Base-by-base conservation (phyloP, 2,329 filamentous ascomycete species). In the Exophiala bonariae region DNA sequence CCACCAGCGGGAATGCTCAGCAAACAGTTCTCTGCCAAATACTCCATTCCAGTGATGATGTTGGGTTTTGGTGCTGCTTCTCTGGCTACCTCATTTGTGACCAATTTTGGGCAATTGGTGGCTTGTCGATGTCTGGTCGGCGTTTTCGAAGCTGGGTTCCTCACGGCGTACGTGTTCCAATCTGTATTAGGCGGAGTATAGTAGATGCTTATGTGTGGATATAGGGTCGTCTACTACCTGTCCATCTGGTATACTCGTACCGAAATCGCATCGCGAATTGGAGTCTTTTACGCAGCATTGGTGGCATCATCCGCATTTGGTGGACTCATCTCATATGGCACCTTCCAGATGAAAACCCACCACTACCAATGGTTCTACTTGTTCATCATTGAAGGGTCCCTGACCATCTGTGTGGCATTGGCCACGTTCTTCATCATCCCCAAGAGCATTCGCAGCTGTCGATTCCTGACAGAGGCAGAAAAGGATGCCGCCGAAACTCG, bases 321-420 rank as follows among this genome's bases (percentile, higher is more conserved):
- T 1, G 63, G 63, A 1, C 50, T 65, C 4, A 53, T 65, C n/a
- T 63, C 66, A 2, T 73, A 70, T 42, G 69, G 66, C 1, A 63
- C 71, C 20, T 73, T 74, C 50, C 66, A 64, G 19, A 64, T 72
- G 31, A 46, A 65, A 7, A 56, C 55, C 36, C 16, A 22, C 6
- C 46, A 71, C 1, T 62, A 65, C 4, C 57, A 62, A 40, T 75
- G 71, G 72, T 66, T 72, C 47, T 67, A 73, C 30, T 66, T 76
- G 1, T 75, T 76, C 49, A 58, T 76, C 37, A 66, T 74, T 8
- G 71, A 76, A 52, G 73, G 72, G 1, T 40, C 52, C 1, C 57
- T 68, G 7, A 76, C 73, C 1, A 49, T 72, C 1, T 11, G 65
- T 10, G 60, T 72, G 10, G 70, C 66, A 0, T n/a, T 69, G 4